These are phyloP conservation scores for Fraxinus xanthoxyloides DNA, from an alignment of 305 asterid species.

Conservation along the genomic window DNA sequence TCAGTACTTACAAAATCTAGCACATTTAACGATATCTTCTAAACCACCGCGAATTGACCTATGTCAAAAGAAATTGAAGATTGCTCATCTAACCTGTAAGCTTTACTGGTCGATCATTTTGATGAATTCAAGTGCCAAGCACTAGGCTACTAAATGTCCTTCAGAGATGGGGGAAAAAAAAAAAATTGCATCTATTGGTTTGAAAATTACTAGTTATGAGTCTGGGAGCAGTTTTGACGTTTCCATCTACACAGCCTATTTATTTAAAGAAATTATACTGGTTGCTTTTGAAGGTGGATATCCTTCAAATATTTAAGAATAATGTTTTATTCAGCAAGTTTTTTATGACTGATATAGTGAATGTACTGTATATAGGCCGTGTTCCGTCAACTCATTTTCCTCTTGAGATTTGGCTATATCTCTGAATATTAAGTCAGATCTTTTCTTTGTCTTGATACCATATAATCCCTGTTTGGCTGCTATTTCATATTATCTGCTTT, in stretches of 20 bases:
- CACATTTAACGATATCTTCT: slow-evolving; percentile 1
- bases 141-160: slow-evolving; percentile 11
- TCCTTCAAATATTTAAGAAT: not conserved
- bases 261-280: not conserved
- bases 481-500: not conserved
- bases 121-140: not conserved
- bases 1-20: not conserved
- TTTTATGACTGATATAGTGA: not conserved
- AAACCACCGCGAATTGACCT: not conserved
- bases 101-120: not conserved
- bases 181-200: not conserved
- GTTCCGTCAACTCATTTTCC: not conserved
- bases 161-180: not conserved
- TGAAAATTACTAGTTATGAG: not conserved
- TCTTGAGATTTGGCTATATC: not conserved
- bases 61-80: slow-evolving; percentile 11
- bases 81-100: not conserved
- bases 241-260: not conserved
- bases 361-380: not conserved
- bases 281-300: not conserved
- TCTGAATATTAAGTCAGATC: not conserved
- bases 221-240: not conserved
- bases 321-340: not conserved
- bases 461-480: not conserved
- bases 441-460: not conserved